phyloP scores from a whole-genome alignment of 73 alveolate species.

The Paramecium tetraurelia region DNA sequence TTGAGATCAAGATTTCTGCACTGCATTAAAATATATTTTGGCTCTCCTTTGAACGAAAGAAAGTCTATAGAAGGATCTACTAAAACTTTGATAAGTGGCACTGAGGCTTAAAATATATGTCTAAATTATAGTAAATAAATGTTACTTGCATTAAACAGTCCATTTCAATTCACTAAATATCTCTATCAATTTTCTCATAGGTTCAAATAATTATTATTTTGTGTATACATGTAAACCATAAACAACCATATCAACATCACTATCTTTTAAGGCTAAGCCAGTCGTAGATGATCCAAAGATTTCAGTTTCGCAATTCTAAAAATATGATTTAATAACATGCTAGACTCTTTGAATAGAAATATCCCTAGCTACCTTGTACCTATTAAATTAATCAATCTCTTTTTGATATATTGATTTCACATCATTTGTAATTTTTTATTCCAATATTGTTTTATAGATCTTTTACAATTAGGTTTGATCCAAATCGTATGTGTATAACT shows the following conservation, averaged over 20 bases:
- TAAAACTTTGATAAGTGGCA: neutral
- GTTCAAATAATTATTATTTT: conserved; percentile 36
- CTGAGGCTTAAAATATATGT: conserved; percentile 43
- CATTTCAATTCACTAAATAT: neutral
- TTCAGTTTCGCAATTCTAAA: neutral
- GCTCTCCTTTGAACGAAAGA: neutral
- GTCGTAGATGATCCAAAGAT: conserved; percentile 37
- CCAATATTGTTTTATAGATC: neutral
- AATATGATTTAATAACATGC: neutral
- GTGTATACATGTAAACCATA: neutral
- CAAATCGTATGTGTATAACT: neutral
- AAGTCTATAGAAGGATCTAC: conserved; percentile 33
- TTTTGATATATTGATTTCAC: neutral
- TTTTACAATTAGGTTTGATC: neutral
- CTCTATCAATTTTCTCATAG: conserved; percentile 23
- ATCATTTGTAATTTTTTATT: neutral
- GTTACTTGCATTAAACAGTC: conserved; percentile 23
- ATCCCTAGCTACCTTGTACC: neutral
- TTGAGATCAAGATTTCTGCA: conserved; percentile 2
- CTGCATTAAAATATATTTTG: neutral
- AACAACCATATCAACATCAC: conserved; percentile 45
- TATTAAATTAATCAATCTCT: neutral
- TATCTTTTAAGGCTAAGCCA: conserved; percentile 44
- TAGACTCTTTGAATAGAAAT: neutral
- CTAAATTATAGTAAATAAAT: neutral